phyloP scores from a whole-genome alignment of 148 eudicot species.

The Nepenthes mirabilis region DNA sequence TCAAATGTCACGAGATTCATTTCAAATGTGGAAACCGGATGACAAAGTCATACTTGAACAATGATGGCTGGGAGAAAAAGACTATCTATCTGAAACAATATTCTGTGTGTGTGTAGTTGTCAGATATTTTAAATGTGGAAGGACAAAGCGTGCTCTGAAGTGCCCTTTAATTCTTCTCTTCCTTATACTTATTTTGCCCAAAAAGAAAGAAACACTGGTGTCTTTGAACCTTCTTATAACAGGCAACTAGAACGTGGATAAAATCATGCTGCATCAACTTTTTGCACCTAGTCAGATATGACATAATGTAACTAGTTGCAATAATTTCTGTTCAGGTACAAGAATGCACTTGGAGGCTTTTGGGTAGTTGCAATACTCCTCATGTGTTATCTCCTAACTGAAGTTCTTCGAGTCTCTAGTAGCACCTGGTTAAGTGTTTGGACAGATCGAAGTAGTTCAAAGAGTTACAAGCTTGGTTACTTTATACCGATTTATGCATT shows the following conservation, averaged over 20 bases:
- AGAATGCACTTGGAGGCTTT: conserved; percentile 50
- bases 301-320: background rate
- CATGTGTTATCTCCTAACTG: conserved; percentile 47
- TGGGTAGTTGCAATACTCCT: conserved; percentile 48
- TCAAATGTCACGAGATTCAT: no score
- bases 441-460: conserved; percentile 47
- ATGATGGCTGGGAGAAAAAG: no score
- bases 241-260: background rate
- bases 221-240: no score
- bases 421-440: conserved; percentile 72
- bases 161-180: no score
- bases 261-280: background rate
- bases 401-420: conserved; percentile 54
- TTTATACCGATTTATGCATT: conserved; percentile 42
- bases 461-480: conserved; percentile 29
- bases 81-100: no score
- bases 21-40: no score
- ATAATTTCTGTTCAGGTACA: conserved; percentile 30
- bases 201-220: no score
- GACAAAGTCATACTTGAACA: no score
- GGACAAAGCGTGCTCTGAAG: no score
- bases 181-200: no score
- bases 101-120: no score
- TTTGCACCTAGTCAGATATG: background rate
- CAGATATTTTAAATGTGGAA: no score